Conservation (phyloP, 129 eudicot genomes). For the Tanacetum coccineum region DNA sequence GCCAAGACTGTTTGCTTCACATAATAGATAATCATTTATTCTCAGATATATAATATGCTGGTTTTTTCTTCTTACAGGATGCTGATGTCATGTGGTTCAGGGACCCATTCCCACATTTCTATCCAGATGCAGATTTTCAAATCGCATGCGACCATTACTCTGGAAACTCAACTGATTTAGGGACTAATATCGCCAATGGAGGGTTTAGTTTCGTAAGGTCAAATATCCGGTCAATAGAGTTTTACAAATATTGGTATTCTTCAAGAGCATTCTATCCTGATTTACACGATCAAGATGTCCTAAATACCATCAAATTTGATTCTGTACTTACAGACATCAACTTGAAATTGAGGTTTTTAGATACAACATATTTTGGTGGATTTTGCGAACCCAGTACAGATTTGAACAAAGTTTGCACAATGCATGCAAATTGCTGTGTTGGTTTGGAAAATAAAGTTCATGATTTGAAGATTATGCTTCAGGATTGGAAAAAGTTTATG, state of each 20-base stretch:
- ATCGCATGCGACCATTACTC: slow-evolving; percentile 68
- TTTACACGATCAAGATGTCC: slow-evolving; percentile 79
- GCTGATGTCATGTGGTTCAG: slow-evolving; percentile 91
- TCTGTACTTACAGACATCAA: slow-evolving; percentile 38
- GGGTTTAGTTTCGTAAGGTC: slow-evolving; percentile 64
- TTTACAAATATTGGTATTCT: slow-evolving; percentile 76
- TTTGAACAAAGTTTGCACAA: slow-evolving; percentile 65
- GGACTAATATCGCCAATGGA: slow-evolving; percentile 48
- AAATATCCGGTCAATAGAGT: slow-evolving; percentile 57
- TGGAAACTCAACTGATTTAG: slow-evolving; percentile 50
- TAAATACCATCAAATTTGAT: slow-evolving; percentile 46
- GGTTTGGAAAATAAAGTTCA: slow-evolving; percentile 61
- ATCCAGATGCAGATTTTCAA: slow-evolving; percentile 61
- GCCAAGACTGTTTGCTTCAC: background rate
- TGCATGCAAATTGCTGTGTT: slow-evolving; percentile 85
- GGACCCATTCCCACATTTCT: slow-evolving; percentile 68
- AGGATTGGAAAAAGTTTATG: slow-evolving; percentile 68
- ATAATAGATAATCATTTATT: background rate
- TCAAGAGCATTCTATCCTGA: slow-evolving; percentile 51
- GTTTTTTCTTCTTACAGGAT: slow-evolving; percentile 41
- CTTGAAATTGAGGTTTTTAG: slow-evolving; percentile 55
- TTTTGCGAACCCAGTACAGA: slow-evolving; percentile 78
- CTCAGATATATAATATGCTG: background rate
- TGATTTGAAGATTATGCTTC: slow-evolving; percentile 67
- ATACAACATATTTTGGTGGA: slow-evolving; percentile 62